phyloP scores from a whole-genome alignment of 805 yeast genomes.

The Wickerhamiella shivajii region DNA sequence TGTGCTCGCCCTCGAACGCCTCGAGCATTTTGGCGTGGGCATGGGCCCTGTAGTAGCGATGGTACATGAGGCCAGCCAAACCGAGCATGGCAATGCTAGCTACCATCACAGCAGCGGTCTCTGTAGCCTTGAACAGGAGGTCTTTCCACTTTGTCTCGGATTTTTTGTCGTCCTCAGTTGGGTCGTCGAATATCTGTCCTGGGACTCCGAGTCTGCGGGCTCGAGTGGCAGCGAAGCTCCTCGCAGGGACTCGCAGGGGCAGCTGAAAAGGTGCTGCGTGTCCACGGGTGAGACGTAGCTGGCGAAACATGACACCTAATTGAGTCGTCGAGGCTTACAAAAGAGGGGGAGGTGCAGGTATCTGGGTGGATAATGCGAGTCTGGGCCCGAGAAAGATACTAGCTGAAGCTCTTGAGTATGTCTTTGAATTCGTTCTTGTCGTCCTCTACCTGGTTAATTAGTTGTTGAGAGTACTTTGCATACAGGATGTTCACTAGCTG shows the following conservation, averaged over 20 bases:
- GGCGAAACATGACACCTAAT: no score
- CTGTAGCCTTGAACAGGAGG: conserved; percentile 22
- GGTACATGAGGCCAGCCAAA: conserved; percentile 58
- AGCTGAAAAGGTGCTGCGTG: background rate
- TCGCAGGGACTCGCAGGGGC: no score
- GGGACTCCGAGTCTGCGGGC: conserved; percentile 6
- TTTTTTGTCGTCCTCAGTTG: background rate
- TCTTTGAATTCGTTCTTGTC: conserved; percentile 9
- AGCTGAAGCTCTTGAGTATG: no score
- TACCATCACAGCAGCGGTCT: conserved; percentile 58
- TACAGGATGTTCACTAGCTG: conserved; percentile 3
- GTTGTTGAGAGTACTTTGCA: conserved; percentile 3
- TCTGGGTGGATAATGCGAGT: no score
- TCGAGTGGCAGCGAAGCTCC: no score
- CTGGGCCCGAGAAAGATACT: no score
- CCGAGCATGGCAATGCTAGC: conserved; percentile 57
- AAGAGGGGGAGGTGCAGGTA: no score
- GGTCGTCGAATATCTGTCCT: background rate
- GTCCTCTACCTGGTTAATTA: background rate
- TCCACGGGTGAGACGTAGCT: background rate
- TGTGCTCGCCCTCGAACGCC: conserved; percentile 57
- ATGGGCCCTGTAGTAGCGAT: conserved; percentile 41
- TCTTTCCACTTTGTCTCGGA: conserved; percentile 7
- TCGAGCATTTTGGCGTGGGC: conserved; percentile 48
- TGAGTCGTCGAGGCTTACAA: no score